Percentiles rank a stretch among this genome's conserved stretches.
phyloP scores from a whole-genome alignment of 2,329 filamentous ascomycete genomes.

The Ceratocystis ficicola region DNA sequence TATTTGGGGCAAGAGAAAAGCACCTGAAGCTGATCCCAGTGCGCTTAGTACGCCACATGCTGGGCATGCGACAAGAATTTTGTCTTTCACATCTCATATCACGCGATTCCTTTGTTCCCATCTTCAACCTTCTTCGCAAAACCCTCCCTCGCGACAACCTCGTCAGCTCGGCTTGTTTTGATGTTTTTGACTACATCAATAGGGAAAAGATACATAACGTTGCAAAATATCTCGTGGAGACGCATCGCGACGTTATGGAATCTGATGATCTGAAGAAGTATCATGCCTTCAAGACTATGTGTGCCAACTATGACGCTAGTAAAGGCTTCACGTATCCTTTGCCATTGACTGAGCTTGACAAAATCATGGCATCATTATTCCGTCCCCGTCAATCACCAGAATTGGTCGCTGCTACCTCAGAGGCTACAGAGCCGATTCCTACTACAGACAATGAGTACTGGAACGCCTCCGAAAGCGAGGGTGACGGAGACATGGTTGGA shows the following conservation, averaged over 20 bases:
- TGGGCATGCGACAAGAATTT: conserved; percentile 79
- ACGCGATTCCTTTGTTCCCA: conserved; percentile 68
- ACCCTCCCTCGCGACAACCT: conserved; percentile 89
- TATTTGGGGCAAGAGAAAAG: conserved; percentile 75
- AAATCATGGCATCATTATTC: conserved; percentile 15
- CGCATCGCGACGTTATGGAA: conserved; percentile 64
- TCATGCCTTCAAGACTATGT: conserved; percentile 53
- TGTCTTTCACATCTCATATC: conserved; percentile 77
- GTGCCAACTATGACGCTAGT: conserved; percentile 67
- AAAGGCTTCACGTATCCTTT: conserved; percentile 44
- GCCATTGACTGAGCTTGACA: conserved; percentile 16
- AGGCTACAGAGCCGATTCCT: conserved; percentile 11
- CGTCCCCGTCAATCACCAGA: conserved; percentile 17
- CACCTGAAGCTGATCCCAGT: conserved; percentile 88
- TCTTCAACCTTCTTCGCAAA: conserved; percentile 69
- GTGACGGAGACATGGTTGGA: conserved; percentile 23
- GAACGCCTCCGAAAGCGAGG: conserved; percentile 62
- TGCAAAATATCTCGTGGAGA: conserved; percentile 71
- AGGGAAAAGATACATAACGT: conserved; percentile 70
- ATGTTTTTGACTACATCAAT: conserved; percentile 85
- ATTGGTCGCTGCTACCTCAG: background rate
- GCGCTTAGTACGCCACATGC: conserved; percentile 82
- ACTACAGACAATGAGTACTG: conserved; percentile 65
- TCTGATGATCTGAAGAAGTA: conserved; percentile 66
- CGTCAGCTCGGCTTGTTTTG: conserved; percentile 82